Evolutionary conservation across 208 protist genomes (phyloP).

Genomic region (Naegleria lovaniensis): DNA sequence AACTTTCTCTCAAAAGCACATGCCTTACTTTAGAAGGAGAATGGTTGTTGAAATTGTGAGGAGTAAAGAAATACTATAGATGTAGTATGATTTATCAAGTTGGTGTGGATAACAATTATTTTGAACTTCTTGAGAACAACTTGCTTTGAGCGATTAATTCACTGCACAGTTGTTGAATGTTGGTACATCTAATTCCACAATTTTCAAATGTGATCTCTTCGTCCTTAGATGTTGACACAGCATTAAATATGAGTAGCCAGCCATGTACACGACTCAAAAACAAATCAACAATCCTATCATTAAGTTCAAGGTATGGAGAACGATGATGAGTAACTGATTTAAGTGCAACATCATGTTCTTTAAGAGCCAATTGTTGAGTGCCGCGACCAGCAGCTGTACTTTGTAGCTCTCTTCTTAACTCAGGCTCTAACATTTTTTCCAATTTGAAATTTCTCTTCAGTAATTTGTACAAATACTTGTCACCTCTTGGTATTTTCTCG

Average conservation of each 20-base stretch:
- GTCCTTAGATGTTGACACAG: background rate
- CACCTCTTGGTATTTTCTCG: background rate
- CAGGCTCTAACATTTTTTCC: background rate
- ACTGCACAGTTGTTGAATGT: background rate
- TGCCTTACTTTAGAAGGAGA: slow-evolving; percentile 24
- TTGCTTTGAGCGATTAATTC: background rate
- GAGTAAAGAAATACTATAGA: background rate
- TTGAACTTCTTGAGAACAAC: background rate
- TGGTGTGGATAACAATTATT: too few relatives aligned
- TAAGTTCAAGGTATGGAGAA: background rate
- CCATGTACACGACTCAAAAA: background rate
- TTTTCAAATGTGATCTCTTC: background rate
- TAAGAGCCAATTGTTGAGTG: background rate
- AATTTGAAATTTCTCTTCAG: background rate
- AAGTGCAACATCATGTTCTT: background rate
- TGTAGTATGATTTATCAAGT: background rate
- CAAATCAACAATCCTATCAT: background rate
- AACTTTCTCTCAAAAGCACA: slow-evolving; percentile 20
- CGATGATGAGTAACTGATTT: background rate
- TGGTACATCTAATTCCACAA: background rate
- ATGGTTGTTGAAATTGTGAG: slow-evolving; percentile 7
- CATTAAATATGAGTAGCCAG: background rate
- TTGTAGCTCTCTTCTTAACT: background rate
- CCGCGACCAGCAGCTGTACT: background rate
- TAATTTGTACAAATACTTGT: background rate